Conservation (phyloP, 169 alveolate genomes). For the Plasmodium cynomolgi region DNA sequence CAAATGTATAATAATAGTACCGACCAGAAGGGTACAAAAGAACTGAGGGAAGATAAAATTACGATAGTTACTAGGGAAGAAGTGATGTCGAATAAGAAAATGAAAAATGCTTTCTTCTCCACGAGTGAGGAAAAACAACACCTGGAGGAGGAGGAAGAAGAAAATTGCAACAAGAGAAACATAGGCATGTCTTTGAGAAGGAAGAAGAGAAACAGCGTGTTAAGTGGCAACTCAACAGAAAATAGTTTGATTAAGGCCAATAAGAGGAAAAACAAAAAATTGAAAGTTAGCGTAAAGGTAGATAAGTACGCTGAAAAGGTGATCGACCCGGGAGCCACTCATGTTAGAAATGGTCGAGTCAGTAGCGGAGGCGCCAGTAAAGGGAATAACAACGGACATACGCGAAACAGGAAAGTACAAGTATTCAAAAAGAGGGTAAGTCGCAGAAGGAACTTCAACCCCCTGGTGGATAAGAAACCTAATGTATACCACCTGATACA, state of each 20-base stretch:
- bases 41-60: constrained; percentile 3
- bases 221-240: constrained; percentile 21
- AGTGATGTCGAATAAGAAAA: constrained; percentile 11
- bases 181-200: constrained; percentile 34
- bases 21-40: neutral
- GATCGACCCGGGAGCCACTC: neutral
- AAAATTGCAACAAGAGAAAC: neutral
- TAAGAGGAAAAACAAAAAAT: constrained; percentile 24
- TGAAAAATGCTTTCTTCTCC: neutral
- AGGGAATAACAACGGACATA: neutral
- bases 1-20: constrained; percentile 1
- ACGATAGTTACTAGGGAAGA: neutral
- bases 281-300: constrained; percentile 18
- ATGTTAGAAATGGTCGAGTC: neutral
- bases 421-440: constrained; percentile 34
- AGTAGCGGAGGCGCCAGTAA: neutral
- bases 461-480: neutral
- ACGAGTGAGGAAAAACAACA: neutral
- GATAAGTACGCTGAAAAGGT: neutral
- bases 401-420: neutral
- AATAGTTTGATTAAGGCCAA: neutral
- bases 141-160: constrained; percentile 1
- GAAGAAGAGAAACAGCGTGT: constrained; percentile 13
- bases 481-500: constrained; percentile 35
- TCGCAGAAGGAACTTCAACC: constrained; percentile 4